Percentiles rank a stretch among this genome's conserved stretches.
These are phyloP conservation scores for Leccinum barrowsii DNA, from an alignment of 768 basidiomycete genomes.

Conservation along the genomic window DNA sequence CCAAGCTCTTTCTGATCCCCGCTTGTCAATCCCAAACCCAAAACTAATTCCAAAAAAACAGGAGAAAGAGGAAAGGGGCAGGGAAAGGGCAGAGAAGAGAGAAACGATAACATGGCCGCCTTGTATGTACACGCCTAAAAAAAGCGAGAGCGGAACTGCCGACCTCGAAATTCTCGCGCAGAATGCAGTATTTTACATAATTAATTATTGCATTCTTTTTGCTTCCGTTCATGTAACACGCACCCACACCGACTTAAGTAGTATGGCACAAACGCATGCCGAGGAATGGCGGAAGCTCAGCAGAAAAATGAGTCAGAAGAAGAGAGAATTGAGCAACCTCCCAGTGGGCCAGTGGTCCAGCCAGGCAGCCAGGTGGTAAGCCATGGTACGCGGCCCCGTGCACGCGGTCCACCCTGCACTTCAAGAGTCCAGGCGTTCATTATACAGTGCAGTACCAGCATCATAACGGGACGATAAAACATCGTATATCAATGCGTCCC, in stretches of 20 bases:
- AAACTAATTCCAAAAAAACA: neutral
- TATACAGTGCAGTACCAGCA: too few species aligned
- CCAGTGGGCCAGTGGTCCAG: too few species aligned
- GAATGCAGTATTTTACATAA: neutral
- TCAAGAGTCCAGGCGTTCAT: neutral
- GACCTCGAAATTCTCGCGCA: neutral
- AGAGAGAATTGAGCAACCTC: neutral
- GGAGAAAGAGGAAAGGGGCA: neutral
- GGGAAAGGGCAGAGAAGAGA: neutral
- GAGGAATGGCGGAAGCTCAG: neutral
- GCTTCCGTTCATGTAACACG: neutral
- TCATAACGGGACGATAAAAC: too few species aligned
- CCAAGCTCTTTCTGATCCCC: neutral
- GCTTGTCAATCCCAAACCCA: neutral
- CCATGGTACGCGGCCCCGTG: too few species aligned
- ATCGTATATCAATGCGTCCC: neutral
- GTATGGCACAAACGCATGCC: neutral
- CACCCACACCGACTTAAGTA: too few species aligned
- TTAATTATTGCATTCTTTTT: neutral
- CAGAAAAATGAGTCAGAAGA: neutral
- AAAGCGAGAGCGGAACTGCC: neutral
- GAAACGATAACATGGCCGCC: neutral
- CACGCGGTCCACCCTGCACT: neutral
- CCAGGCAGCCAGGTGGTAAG: too few species aligned
- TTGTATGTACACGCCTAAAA: neutral